Evolutionary conservation across 495 filamentous ascomycete genomes (phyloP), one percentile per base, ranked within the genome.

Genomic region (Podospora conica): DNA sequence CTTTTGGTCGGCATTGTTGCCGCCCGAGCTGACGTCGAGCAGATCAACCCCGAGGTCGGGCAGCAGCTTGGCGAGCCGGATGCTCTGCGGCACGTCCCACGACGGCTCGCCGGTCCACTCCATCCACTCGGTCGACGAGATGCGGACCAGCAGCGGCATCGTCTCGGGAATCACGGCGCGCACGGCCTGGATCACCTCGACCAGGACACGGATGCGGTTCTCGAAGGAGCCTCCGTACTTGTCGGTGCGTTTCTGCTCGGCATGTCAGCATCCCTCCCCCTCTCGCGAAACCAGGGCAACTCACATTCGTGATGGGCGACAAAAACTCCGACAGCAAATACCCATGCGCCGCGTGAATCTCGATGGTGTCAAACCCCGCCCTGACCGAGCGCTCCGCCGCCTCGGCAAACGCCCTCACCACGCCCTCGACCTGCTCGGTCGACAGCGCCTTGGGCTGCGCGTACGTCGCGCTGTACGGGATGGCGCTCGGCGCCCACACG

Each of bases 121-220:
- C 12, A 91, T 78, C 84, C 86, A 88, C 62, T 91, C 89, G 0
- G 85, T 85, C 7, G 83, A 84, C 63, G 83, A 87, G 66, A 91
- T 80, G 7, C 89, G 83, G 31, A 88, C 72, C 68, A 89, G 84
- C 18, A 91, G 71, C 8, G 88, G 87, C 77, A 85, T 86, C 0
- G 72, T 72, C 1, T 71, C 72, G 1, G 87, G 87, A 5, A 90
- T 82, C 2, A 73, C 78, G 1, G 69, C 69, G 12, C 84, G 73
- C 7, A 82, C 65, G 15, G 75, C 73, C n/a, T 81, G 68, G 20
- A 83, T 74, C 7, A 90, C 78, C 71, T 89, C 87, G n/a, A 83
- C 69, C 0, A 80, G 72, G 22, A 89, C 74, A 0, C 86, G 78
- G 25, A 78, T 83, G 22, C 87, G 81, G 74, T 91, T 89, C 77